Base-by-base conservation (phyloP, 768 basidiomycete genomes). In the Auricularia cornea region DNA sequence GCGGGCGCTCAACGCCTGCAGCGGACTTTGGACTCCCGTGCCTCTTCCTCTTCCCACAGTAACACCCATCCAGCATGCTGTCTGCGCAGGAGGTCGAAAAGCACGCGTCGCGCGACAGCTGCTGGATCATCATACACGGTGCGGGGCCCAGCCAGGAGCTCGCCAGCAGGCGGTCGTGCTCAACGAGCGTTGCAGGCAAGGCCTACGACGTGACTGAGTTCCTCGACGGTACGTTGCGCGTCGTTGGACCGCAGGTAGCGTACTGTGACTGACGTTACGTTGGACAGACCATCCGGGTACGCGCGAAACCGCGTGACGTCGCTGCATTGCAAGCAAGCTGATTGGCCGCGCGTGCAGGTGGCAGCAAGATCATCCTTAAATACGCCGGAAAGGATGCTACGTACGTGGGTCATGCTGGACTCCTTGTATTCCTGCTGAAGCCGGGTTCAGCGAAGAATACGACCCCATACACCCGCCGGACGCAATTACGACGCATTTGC, bases 341-440 rank as follows among this genome's bases (percentile, higher is more conserved):
- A 48, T 48, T 48, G 44, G 44, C 23, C 44, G 44, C 35, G 35
- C 35, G 16, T 10, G 16, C 44, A 48, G 44, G 93, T 35, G 94
- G 93, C 8, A 86, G 85, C 70, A 88, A 84, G 70, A 91, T 94
- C 68, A 88, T 95, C 59, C 72, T 95, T 61, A 91, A 91, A 72
- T 92, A 94, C 68, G 92, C 90, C 2, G 94, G 94, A 29, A 89
- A 87, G 71, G 94, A 94, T 71, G 92, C 92, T 33, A 96, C 89
- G 86, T 90, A 73, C 41, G 89, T 26, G 28, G 8, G 38, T 6
- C 26, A 10, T 41, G 32, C 23, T 29, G 23, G 33, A 2, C 8
- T 30, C 4, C 30, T 3, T 26, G n/a, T 20, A 2, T 32, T 31
- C 8, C 26, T 20, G 30, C 28, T 35, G 30, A 31, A 41, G 8